Evolutionary conservation across 495 filamentous ascomycete genomes (phyloP), one percentile per base, ranked within the genome.

Genomic region (Elasticomyces elasticus): DNA sequence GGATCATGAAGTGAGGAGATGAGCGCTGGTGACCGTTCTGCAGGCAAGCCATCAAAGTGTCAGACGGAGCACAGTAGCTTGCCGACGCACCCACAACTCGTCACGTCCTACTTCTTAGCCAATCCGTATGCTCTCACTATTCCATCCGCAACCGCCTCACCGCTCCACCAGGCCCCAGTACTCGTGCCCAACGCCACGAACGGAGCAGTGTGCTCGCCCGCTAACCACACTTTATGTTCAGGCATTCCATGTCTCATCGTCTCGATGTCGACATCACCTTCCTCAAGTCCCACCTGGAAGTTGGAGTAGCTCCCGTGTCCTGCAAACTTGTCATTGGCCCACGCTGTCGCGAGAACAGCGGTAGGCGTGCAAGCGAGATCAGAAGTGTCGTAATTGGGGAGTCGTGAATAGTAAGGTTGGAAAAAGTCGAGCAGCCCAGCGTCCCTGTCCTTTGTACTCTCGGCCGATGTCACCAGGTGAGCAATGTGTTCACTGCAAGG

Each of bases 301-400:
- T 94, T 98, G 26, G 74, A 78, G 64, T 98, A 98, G 35, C 83
- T 87, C n/a, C 91, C 92, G 61, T 87, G 79, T 1, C 92, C 91
- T 0, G 90, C 88, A 31, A 88, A 78, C 0, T 85, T 80, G 64
- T 98, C 92, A 35, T 75, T 73, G 42, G 83, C 75, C 91, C 91
- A 98, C 53, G 80, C 75, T 0, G 92, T 95, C 0, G 83, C 81
- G 4, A 87, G 63, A 30, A 81, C 75, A 1, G 71, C 76, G 11
- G 62, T 65, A 0, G 92, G 89, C 23, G 73, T 71, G 62, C 89
- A 94, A 40, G 75, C 67, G 0, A 76, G 56, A 0, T 72, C 69
- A 0, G 55, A 44, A 12, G 73, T 56, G 11, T 73, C 61, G 71
- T 86, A 94, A 43, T 80, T 74, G 0, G 81, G 84, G 0, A 94